Evolutionary conservation across 78 protist species (phyloP), one percentile per base, ranked within the genome.

Genomic region (Cavenderia fasciculata): DNA sequence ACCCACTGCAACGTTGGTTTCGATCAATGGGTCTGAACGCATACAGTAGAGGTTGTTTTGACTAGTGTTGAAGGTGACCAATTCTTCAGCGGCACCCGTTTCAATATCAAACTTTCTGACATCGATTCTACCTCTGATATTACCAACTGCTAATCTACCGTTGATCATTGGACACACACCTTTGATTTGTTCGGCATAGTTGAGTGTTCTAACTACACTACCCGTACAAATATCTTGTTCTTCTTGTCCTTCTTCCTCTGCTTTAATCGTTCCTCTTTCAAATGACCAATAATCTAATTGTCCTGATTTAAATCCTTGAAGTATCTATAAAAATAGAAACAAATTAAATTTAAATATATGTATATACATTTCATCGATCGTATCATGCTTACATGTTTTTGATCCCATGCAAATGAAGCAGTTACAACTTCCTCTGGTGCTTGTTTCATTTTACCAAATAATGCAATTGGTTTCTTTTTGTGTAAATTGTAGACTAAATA

Each of bases 321-420:
- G 44, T 12, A 77, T n/a, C 36, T 62, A 46, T 47, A 40, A n/a
- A n/a, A n/a, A n/a, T n/a, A n/a, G n/a, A n/a, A n/a, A n/a, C n/a
- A n/a, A n/a, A n/a, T n/a, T n/a, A n/a, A n/a, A n/a, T n/a, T n/a
- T n/a, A n/a, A n/a, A n/a, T n/a, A n/a, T n/a, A n/a, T n/a, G n/a
- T n/a, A n/a, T n/a, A n/a, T n/a, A n/a, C n/a, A n/a, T n/a, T n/a
- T n/a, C n/a, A n/a, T n/a, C n/a, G n/a, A n/a, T n/a, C n/a, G n/a
- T n/a, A n/a, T n/a, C n/a, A n/a, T n/a, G n/a, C n/a, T n/a, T n/a
- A n/a, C 52, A 16, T 77, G 74, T 23, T 77, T 21, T 46, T 77
- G 36, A 31, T 77, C 57, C 87, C 87, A 77, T 34, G 74, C 87
- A 77, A 25, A 77, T 31, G 61, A 36, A 72, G 62, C 62, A 14